Conservation (phyloP, 1,139 yeast species). For the Insectozyma bohioensis region DNA sequence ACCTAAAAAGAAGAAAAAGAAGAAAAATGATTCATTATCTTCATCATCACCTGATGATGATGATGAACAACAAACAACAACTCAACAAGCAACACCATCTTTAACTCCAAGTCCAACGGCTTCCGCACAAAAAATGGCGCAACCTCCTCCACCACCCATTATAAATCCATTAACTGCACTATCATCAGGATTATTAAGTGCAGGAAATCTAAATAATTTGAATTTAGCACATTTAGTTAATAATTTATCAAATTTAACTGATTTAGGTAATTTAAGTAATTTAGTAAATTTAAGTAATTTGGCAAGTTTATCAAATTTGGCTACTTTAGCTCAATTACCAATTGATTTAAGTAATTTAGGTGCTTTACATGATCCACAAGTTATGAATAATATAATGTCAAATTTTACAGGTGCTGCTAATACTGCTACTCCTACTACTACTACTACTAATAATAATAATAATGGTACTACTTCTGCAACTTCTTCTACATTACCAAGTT, state of each 20-base stretch:
- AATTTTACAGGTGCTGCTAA: slow-evolving; percentile 6
- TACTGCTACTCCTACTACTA: too few species aligned
- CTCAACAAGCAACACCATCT: slow-evolving; percentile 24
- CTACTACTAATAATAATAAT: too few species aligned
- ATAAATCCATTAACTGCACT: slow-evolving; percentile 8
- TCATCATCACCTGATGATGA: not conserved
- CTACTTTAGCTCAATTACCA: slow-evolving; percentile 46
- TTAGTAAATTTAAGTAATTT: slow-evolving; percentile 37
- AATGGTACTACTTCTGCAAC: too few species aligned
- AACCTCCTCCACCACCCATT: too few species aligned
- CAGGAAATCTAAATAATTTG: slow-evolving; percentile 47
- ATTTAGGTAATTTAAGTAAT: slow-evolving; percentile 21
- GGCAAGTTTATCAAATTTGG: slow-evolving; percentile 42
- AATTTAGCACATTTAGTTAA: slow-evolving; percentile 47
- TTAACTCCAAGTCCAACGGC: slow-evolving; percentile 18
- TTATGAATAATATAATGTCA: slow-evolving; percentile 11
- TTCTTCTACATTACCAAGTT: too few species aligned
- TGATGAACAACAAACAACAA: slow-evolving; percentile 10
- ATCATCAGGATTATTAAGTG: slow-evolving; percentile 28
- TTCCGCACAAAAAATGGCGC: slow-evolving; percentile 11
- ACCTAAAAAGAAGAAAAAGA: slow-evolving; percentile 6
- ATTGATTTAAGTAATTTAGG: slow-evolving; percentile 41
- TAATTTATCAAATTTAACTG: slow-evolving; percentile 32
- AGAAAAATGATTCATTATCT: not conserved
- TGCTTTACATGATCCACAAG: slow-evolving; percentile 26